Conservation (phyloP, 2,329 filamentous ascomycete genomes). For the Sordariomycetes sp. region DNA sequence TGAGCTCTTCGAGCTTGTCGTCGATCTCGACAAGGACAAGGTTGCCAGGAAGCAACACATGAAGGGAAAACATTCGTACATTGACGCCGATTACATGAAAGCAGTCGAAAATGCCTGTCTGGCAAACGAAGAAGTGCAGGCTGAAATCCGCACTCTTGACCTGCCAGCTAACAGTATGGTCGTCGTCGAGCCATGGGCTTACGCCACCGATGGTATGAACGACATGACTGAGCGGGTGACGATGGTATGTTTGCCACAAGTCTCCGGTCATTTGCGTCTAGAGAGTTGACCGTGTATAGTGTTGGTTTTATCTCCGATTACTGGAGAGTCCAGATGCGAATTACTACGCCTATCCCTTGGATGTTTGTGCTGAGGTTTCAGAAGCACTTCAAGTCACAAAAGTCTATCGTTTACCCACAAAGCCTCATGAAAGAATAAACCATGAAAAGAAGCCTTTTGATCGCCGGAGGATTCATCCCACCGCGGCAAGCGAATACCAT, state of each 20-base stretch:
- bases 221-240: constrained; percentile 36
- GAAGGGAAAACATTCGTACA: constrained; percentile 33
- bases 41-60: constrained; percentile 19
- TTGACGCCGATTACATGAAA: constrained; percentile 38
- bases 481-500: constrained; percentile 30
- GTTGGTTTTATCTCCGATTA: constrained; percentile 17
- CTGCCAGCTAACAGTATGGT: constrained; percentile 34
- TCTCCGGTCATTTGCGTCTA: neutral
- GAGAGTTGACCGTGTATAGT: constrained; percentile 6
- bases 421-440: constrained; percentile 18
- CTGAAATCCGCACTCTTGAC: constrained; percentile 28
- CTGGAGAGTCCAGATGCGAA: constrained; percentile 36
- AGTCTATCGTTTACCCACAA: constrained; percentile 32
- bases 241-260: constrained; percentile 34
- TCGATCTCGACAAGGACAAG: constrained; percentile 14
- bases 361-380: constrained; percentile 39
- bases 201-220: constrained; percentile 42
- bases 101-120: constrained; percentile 36
- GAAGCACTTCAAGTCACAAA: constrained; percentile 33
- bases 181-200: constrained; percentile 45
- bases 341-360: constrained; percentile 45
- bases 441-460: constrained; percentile 24
- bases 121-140: constrained; percentile 29
- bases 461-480: constrained; percentile 24
- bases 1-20: constrained; percentile 17